Evolutionary conservation across 768 basidiomycete species (phyloP).

Genomic region (Boletus barrowsii): DNA sequence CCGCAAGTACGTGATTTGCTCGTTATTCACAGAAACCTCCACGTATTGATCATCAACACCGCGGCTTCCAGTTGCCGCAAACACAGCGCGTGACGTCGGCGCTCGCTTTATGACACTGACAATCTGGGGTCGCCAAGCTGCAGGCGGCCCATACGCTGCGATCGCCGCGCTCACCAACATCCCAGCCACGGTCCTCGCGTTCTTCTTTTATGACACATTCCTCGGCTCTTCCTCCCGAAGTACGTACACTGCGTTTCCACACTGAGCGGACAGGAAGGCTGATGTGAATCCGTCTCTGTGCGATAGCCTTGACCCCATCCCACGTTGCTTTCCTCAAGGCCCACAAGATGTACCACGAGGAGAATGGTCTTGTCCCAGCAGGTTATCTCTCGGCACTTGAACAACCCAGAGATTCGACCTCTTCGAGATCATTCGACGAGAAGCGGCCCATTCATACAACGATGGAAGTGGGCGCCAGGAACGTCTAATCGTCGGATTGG

Average conservation of each 20-base stretch:
- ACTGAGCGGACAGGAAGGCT: conserved; percentile 1
- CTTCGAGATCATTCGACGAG: conserved; percentile 12
- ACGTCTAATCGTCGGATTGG: conserved; percentile 11
- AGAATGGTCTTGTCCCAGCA: conserved; percentile 19
- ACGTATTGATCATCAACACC: not conserved
- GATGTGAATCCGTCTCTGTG: conserved; percentile 1
- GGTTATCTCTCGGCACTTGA: conserved; percentile 21
- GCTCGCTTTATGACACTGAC: conserved; percentile 59
- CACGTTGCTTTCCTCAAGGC: conserved; percentile 23
- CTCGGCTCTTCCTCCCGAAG: conserved; percentile 59
- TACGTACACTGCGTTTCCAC: conserved; percentile 27
- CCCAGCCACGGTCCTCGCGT: conserved; percentile 57
- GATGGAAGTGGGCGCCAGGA: not conserved
- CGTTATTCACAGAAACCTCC: not conserved
- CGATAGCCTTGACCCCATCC: conserved; percentile 22
- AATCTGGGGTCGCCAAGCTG: conserved; percentile 54
- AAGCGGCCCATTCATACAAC: not conserved
- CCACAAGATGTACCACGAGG: conserved; percentile 23
- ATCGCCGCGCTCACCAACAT: conserved; percentile 65
- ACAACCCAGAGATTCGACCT: not conserved
- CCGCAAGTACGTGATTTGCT: conserved; percentile 37
- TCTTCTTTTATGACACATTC: conserved; percentile 53
- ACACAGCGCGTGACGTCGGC: conserved; percentile 68
- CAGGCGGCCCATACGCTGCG: conserved; percentile 56
- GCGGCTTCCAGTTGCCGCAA: conserved; percentile 47